Evolutionary conservation across 2,329 filamentous ascomycete species (phyloP), one percentile per base, ranked within the genome.

Genomic region (Ambrosiella cleistominuta): DNA sequence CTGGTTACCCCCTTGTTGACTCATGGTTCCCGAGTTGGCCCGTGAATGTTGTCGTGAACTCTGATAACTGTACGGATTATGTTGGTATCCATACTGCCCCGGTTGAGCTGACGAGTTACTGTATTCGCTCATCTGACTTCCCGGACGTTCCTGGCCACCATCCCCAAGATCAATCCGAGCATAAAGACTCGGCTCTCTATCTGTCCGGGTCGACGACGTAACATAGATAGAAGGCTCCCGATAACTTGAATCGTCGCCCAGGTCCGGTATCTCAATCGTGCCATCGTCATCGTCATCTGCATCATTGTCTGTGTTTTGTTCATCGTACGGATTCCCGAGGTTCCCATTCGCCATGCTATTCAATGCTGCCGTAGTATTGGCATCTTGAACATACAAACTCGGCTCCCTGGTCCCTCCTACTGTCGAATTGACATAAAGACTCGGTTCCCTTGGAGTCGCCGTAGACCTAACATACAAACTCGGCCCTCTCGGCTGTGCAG

Each of bases 191-290:
- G 59, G 59, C 37, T 60, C 59, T 7, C 59, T 55, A 42, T 60
- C 51, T 2, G 59, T 60, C 5, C 59, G 55, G 4, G 44, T 51
- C 11, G 51, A 50, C 37, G 42, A 55, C 7, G 59, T 60, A n/a
- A 60, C 59, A n/a, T 60, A 60, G 9, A 60, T 57, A 2, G 59
- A 60, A 1, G 59, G 59, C 55, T 60, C 59, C 13, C 59, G 44
- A 17, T 60, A 57, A n/a, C 59, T 54, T 5, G 37, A 53, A n/a
- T 53, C 51, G 13, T 60, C 55, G 7, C 56, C 56, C 8, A 60
- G 37, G 37, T 60, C 59, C 12, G 59, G 59, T 17, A 60, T 60
- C 37, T 60, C 59, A 51, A 60, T 60, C 7, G 56, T 60, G n/a
- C 59, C 59, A n/a, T 60, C 59, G 11, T 60, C 59, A 27, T 60